Percentiles rank a stretch among this genome's conserved stretches.
Conservation (phyloP, 352 stramenopile genomes). For the Pythium vanterpoolii region DNA sequence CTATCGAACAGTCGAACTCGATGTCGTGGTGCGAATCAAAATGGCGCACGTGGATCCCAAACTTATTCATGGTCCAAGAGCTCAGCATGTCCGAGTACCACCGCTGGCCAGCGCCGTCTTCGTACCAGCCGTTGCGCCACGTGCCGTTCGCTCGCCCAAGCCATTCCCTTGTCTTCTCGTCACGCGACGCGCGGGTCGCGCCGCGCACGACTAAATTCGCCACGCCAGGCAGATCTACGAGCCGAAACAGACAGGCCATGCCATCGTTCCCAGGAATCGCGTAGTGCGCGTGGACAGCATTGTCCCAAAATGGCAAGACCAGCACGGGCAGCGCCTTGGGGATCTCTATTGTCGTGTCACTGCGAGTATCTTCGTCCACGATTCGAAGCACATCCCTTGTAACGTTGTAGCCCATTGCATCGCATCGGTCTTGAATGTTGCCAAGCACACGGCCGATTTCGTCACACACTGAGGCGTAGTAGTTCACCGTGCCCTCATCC, state of each 20-base stretch:
- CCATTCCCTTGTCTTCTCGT: not conserved
- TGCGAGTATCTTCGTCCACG: slow-evolving; percentile 19
- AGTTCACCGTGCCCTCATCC: not conserved
- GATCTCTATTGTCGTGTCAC: slow-evolving; percentile 12
- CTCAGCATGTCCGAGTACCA: slow-evolving; percentile 29
- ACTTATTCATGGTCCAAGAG: not conserved
- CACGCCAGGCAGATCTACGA: not conserved
- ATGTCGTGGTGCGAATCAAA: slow-evolving; percentile 18
- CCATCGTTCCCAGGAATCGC: slow-evolving; percentile 26
- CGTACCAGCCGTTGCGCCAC: slow-evolving; percentile 38
- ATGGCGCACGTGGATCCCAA: slow-evolving; percentile 10
- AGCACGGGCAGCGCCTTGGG: slow-evolving; percentile 24
- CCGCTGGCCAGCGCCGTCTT: slow-evolving; percentile 2
- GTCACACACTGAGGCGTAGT: slow-evolving; percentile 22
- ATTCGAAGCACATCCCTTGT: slow-evolving; percentile 20
- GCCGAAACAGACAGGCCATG: slow-evolving; percentile 11
- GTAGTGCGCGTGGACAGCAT: slow-evolving; percentile 10
- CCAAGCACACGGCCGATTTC: slow-evolving; percentile 17
- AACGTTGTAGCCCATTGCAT: slow-evolving; percentile 26
- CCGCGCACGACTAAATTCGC: not conserved
- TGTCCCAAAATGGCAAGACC: slow-evolving; percentile 40
- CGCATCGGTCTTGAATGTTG: slow-evolving; percentile 21
- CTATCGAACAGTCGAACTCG: slow-evolving; percentile 16
- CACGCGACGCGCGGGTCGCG: too few relatives aligned
- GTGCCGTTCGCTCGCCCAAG: slow-evolving; percentile 8